Percentiles rank a stretch among this genome's conserved stretches.
These are phyloP conservation scores for Strobilomyces dryophilus DNA, from an alignment of 768 basidiomycete species.

Conservation along the genomic window DNA sequence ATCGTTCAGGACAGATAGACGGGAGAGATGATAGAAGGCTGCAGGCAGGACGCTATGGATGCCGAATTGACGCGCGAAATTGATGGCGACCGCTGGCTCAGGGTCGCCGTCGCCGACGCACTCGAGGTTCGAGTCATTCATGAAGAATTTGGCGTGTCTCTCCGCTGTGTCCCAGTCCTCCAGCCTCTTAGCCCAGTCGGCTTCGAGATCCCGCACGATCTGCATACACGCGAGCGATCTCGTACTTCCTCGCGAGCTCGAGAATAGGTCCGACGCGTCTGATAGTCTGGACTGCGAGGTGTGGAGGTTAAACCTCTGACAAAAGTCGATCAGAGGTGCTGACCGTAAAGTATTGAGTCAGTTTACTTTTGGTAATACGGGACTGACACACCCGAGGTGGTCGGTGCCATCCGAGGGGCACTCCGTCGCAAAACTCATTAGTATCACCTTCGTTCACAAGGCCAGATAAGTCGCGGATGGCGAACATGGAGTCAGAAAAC, in stretches of 20 bases:
- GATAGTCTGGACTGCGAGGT: constrained; percentile 2
- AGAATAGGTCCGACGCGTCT: constrained; percentile 5
- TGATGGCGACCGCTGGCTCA: constrained; percentile 32
- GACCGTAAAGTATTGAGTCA: no score
- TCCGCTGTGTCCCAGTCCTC: constrained; percentile 11
- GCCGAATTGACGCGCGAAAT: constrained; percentile 39
- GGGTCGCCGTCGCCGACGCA: constrained; percentile 5
- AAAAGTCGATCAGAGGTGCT: no score
- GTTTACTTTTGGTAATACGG: no score
- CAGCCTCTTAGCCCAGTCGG: constrained; percentile 12
- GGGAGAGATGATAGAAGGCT: constrained; percentile 46
- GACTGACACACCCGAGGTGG: no score
- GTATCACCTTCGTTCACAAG: no score
- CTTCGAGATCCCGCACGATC: constrained; percentile 3
- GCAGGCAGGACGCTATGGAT: constrained; percentile 43
- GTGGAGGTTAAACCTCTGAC: neutral
- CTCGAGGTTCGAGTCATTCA: no score
- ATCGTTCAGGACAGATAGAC: constrained; percentile 14
- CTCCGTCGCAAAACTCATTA: no score
- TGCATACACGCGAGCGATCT: constrained; percentile 6
- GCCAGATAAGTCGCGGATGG: no score
- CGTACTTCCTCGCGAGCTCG: constrained; percentile 8
- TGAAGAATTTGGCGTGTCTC: neutral
- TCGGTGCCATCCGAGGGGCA: no score
- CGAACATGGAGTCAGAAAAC: no score